Evolutionary conservation across 106 monocot genomes (phyloP).

Genomic region (Hemerocallis citrina): DNA sequence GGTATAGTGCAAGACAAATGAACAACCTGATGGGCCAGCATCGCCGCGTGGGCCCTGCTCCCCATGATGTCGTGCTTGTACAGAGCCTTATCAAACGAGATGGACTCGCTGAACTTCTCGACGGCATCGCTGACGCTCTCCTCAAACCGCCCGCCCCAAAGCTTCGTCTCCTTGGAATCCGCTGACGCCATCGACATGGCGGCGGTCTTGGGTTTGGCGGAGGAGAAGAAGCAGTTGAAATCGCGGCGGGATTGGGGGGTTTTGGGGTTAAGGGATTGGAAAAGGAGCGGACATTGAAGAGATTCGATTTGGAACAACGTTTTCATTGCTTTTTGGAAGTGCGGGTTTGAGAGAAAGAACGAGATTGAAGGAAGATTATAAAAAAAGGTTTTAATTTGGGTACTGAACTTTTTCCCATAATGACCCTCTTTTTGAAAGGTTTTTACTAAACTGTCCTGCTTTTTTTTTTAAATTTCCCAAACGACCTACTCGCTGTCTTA

Average conservation of each 20-base stretch:
- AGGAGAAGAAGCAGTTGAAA: not conserved
- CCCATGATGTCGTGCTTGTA: conserved; percentile 93
- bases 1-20: conserved; percentile 37
- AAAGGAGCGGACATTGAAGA: not conserved
- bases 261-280: not conserved
- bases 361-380: too few species aligned
- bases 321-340: too few species aligned
- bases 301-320: too few species aligned
- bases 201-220: not conserved
- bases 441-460: too few species aligned
- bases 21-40: conserved; percentile 83
- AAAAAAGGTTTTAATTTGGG: too few species aligned
- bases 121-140: conserved; percentile 79
- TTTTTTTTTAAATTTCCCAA: too few species aligned
- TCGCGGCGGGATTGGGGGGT: not conserved
- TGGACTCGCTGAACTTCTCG: conserved; percentile 84
- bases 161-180: conserved; percentile 48
- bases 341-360: too few species aligned
- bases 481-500: too few species aligned
- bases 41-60: conserved; percentile 80
- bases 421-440: too few species aligned
- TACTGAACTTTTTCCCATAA: too few species aligned
- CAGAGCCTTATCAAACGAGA: conserved; percentile 80
- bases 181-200: too few species aligned
- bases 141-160: conserved; percentile 92